These are phyloP conservation scores for Scutellaria minor DNA, from an alignment of 257 asterid genomes.

Conservation along the genomic window DNA sequence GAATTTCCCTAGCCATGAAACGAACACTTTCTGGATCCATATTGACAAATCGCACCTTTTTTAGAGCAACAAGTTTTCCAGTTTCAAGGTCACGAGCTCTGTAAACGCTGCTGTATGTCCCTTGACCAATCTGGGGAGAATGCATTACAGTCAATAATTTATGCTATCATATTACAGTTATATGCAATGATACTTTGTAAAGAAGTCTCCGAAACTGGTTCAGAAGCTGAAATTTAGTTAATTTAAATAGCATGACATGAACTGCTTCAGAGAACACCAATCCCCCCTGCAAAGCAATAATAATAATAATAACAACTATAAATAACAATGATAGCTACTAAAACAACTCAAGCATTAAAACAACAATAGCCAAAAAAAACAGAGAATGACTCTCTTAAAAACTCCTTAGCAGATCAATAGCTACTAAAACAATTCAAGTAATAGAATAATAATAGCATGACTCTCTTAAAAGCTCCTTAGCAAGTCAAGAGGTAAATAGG, in stretches of 20 bases:
- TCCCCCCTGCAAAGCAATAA: constrained; percentile 8
- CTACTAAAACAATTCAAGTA: background rate
- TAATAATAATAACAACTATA: background rate
- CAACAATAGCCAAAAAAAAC: constrained; percentile 1
- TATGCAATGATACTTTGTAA: constrained; percentile 12
- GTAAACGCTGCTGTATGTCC: constrained; percentile 93
- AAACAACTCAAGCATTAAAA: background rate
- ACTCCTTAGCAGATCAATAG: constrained; percentile 3
- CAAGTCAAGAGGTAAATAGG: background rate
- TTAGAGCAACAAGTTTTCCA: constrained; percentile 77
- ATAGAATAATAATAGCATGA: constrained; percentile 18
- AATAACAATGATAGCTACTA: background rate
- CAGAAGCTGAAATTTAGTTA: constrained; percentile 26
- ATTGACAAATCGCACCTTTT: constrained; percentile 84
- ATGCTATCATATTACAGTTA: constrained; percentile 16
- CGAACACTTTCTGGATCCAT: constrained; percentile 98
- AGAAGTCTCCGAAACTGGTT: constrained; percentile 2
- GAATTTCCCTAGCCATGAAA: constrained; percentile 94
- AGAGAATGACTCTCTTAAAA: constrained; percentile 10
- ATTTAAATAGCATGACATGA: constrained; percentile 6
- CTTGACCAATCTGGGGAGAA: constrained; percentile 82
- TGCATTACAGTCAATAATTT: constrained; percentile 28
- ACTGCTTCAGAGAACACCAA: constrained; percentile 9
- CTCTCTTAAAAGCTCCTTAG: constrained; percentile 13
- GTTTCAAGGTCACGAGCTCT: constrained; percentile 92